A percentile compares a stretch with the other conserved stretches of the same genome.
Conservation (phyloP, 192 early-diverging fungal species). For the Chytriomyces confervae region DNA sequence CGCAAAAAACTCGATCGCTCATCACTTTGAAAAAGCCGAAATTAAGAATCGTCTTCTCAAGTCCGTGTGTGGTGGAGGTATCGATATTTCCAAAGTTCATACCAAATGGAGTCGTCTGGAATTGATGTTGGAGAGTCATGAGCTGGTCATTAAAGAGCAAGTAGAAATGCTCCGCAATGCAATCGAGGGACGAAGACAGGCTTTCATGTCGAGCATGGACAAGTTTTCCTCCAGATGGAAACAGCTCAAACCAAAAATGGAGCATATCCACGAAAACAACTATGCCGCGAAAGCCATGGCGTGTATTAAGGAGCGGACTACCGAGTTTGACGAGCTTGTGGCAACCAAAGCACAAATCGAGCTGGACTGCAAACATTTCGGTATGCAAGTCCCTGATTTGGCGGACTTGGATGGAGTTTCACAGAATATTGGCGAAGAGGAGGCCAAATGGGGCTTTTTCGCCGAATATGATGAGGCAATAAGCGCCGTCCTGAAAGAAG, state of each 20-base stretch:
- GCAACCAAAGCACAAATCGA: slow-evolving; percentile 47
- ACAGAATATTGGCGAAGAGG: slow-evolving; percentile 35
- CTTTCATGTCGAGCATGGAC: slow-evolving; percentile 47
- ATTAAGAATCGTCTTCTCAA: slow-evolving; percentile 62
- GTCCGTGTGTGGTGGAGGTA: slow-evolving; percentile 54
- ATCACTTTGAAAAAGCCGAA: slow-evolving; percentile 61
- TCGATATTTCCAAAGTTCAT: slow-evolving; percentile 52
- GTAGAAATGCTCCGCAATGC: slow-evolving; percentile 57
- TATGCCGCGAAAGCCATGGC: slow-evolving; percentile 41
- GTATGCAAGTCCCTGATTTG: slow-evolving; percentile 45
- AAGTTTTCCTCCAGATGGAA: slow-evolving; percentile 60
- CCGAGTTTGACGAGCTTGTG: slow-evolving; percentile 54
- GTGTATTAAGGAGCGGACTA: slow-evolving; percentile 50
- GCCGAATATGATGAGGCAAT: slow-evolving; percentile 45
- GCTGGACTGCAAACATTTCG: slow-evolving; percentile 57
- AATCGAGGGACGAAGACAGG: slow-evolving; percentile 52
- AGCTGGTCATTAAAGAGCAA: slow-evolving; percentile 65
- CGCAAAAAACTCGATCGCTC: slow-evolving; percentile 45
- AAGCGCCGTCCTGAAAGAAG: slow-evolving; percentile 39
- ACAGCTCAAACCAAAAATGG: slow-evolving; percentile 58
- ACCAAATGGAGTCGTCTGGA: slow-evolving; percentile 62
- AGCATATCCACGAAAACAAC: slow-evolving; percentile 27
- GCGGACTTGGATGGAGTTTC: slow-evolving; percentile 43
- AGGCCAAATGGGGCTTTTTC: slow-evolving; percentile 52
- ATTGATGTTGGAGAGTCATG: slow-evolving; percentile 64